These are phyloP conservation scores for Litsea cubeba DNA, from an alignment of 164 flowering plant species.

Conservation along the genomic window DNA sequence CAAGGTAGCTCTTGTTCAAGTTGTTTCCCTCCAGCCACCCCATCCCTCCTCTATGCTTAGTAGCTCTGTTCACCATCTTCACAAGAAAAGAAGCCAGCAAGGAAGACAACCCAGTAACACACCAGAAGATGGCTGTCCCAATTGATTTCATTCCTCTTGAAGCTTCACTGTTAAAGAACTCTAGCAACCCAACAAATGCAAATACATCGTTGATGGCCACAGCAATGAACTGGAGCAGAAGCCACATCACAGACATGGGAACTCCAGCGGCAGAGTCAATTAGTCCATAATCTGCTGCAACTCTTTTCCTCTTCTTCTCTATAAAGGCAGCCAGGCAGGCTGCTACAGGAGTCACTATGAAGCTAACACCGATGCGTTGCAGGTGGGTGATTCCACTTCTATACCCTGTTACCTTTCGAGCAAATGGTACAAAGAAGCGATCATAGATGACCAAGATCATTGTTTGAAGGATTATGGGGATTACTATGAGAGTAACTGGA, in stretches of 20 bases:
- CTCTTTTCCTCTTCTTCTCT: slow-evolving; percentile 45
- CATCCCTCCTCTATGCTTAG: slow-evolving; percentile 18
- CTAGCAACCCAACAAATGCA: slow-evolving; percentile 41
- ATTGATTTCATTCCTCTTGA: slow-evolving; percentile 67
- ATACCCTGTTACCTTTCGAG: slow-evolving; percentile 21
- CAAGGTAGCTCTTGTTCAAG: slow-evolving; percentile 24
- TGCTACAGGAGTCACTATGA: slow-evolving; percentile 22
- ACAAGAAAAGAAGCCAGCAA: slow-evolving; percentile 60
- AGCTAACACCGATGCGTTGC: slow-evolving; percentile 55
- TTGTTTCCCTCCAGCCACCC: slow-evolving; percentile 34
- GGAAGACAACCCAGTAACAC: slow-evolving; percentile 60
- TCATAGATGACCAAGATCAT: slow-evolving; percentile 46
- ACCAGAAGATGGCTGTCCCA: slow-evolving; percentile 60
- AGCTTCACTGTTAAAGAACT: slow-evolving; percentile 73
- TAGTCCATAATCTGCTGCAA: slow-evolving; percentile 19
- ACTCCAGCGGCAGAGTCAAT: not conserved
- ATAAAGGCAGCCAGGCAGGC: slow-evolving; percentile 52
- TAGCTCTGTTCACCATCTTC: slow-evolving; percentile 38
- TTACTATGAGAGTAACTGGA: slow-evolving; percentile 29
- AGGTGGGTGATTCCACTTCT: slow-evolving; percentile 50
- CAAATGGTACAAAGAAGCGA: slow-evolving; percentile 44
- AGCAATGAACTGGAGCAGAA: slow-evolving; percentile 1
- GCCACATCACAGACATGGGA: slow-evolving; percentile 14
- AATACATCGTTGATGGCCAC: slow-evolving; percentile 8
- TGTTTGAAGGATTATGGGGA: slow-evolving; percentile 53